Conservation (phyloP, 345 rosid species). For the Nephelium lappaceum region DNA sequence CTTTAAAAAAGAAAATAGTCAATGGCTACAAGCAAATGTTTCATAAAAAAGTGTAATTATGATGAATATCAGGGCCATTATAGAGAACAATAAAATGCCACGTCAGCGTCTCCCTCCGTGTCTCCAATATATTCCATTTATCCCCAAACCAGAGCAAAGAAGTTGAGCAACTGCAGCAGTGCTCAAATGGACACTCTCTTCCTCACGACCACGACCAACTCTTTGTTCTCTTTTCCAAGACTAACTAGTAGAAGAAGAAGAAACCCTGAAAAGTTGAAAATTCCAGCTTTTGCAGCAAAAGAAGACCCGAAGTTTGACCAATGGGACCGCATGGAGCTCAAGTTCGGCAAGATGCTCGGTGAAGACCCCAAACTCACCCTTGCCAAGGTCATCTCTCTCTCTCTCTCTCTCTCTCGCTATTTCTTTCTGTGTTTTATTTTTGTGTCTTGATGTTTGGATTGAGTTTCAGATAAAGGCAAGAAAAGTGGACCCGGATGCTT, state of each 20-base stretch:
- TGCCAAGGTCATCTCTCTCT: constrained; percentile 64
- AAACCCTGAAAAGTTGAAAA: background rate
- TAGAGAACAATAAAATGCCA: too few relatives aligned
- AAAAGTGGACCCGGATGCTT: constrained; percentile 71
- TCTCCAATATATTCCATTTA: too few relatives aligned
- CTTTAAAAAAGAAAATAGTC: too few relatives aligned
- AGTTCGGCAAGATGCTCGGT: constrained; percentile 77
- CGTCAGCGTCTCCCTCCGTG: too few relatives aligned
- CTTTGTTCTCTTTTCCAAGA: background rate
- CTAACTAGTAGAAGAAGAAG: background rate
- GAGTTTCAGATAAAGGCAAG: too few relatives aligned
- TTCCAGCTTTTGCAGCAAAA: background rate
- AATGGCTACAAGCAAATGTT: too few relatives aligned
- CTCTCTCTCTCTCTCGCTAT: background rate
- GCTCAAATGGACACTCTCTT: background rate
- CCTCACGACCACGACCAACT: background rate
- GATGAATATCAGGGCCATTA: too few relatives aligned
- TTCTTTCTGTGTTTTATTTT: background rate
- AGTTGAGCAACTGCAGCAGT: background rate
- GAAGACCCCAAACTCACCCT: constrained; percentile 95
- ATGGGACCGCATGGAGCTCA: constrained; percentile 94
- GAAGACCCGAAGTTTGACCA: constrained; percentile 40
- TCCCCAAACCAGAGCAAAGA: too few relatives aligned
- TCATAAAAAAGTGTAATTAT: too few relatives aligned
- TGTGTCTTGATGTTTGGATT: too few relatives aligned